Evolutionary conservation across 1,139 yeast species (phyloP), one percentile per base, ranked within the genome.

Genomic region (Petasospora rhodanensis): DNA sequence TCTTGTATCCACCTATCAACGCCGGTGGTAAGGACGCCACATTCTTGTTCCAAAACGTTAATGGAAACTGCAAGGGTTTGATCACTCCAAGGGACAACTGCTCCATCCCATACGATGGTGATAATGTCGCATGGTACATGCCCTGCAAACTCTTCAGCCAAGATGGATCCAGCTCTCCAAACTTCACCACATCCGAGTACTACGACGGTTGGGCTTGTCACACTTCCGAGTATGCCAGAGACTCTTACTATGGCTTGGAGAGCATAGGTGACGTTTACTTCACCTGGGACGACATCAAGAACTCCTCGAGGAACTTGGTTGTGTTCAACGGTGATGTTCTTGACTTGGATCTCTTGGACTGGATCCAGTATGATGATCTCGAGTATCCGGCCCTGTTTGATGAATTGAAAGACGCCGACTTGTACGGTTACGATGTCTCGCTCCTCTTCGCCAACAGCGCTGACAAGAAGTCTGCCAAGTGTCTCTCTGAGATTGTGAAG

Each of bases 1-100:
- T 86, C 26, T 65, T 89, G 41, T 85, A 83, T 47, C 93, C 95
- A 9, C 96, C 96, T 0, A 61, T 78, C 27, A 74, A 78, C 55
- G 96, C 95, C 9, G 96, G 95, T 29, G 96, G 95, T 11, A 74
- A 60, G 62, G 97, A 91, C 58, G 96, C 85, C 2, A 73, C 94
- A 1, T 81, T 91, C 44, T 63, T 91, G 43, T 91, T 91, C 59
- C 98, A 91, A 59, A 91, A 91, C 55, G 96, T 91, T 31, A 91
- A 91, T 55, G 96, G 96, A 19, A 80, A 87, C 57, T 91, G 98
- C 62, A 79, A 77, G 56, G 81, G 79, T 18, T 66, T 91, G 38
- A 81, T 91, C 38, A 69, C 62, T n/a, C 94, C 97, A 28, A 74
- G 74, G 43, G 74, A 66, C 9, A 72, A 79, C 53, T 73, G 85